phyloP scores from a whole-genome alignment of 768 basidiomycete genomes.

The Neoboletus brunneissimus region DNA sequence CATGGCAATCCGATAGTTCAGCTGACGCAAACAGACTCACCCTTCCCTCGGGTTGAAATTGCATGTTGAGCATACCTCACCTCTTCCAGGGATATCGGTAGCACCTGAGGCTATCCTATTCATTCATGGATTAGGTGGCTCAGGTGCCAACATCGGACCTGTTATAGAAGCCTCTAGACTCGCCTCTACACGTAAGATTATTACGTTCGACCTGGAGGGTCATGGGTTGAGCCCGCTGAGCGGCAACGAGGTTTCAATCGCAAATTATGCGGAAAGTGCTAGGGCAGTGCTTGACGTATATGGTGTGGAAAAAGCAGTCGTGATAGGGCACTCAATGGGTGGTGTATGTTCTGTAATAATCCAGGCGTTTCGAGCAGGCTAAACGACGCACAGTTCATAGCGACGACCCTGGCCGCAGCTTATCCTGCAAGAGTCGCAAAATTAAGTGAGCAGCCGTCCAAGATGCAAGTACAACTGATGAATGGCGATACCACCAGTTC shows the following conservation, averaged over 20 bases:
- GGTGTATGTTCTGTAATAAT: background rate
- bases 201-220: slow-evolving; percentile 14
- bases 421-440: slow-evolving; percentile 2
- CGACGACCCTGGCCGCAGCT: background rate
- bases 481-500: background rate
- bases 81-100: background rate
- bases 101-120: slow-evolving; percentile 1
- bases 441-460: background rate
- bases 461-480: background rate
- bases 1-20: slow-evolving; percentile 3
- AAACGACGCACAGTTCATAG: background rate
- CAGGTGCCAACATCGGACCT: slow-evolving; percentile 5
- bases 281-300: slow-evolving; percentile 14
- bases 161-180: slow-evolving; percentile 10
- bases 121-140: slow-evolving; percentile 5
- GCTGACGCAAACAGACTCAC: slow-evolving; percentile 1
- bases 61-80: background rate
- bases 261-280: slow-evolving; percentile 10
- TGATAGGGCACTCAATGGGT: slow-evolving; percentile 7
- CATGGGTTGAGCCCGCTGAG: slow-evolving; percentile 11
- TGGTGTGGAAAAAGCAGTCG: background rate
- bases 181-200: slow-evolving; percentile 8
- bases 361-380: background rate
- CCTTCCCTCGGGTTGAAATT: slow-evolving; percentile 5
- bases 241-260: slow-evolving; percentile 14